phyloP scores from a whole-genome alignment of 805 yeast species.

The Phaffomyces opuntiae region DNA sequence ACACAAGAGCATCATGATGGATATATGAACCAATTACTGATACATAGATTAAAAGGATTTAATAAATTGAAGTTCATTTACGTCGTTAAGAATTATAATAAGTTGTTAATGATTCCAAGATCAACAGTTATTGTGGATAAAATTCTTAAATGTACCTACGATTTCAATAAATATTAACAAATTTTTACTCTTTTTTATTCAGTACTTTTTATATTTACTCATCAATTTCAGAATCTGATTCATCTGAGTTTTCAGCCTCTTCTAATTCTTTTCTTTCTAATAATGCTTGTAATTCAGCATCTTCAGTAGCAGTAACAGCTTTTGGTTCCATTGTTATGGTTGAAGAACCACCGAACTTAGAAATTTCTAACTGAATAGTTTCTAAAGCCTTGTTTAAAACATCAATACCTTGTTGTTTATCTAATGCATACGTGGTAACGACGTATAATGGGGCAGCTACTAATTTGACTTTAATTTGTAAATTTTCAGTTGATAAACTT shows the following conservation, averaged over 20 bases:
- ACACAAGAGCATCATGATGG: background rate
- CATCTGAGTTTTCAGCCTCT: conserved; percentile 77
- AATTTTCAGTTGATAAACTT: conserved; percentile 69
- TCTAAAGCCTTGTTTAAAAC: conserved; percentile 73
- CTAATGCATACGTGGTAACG: conserved; percentile 85
- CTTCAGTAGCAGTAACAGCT: conserved; percentile 98
- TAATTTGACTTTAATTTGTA: conserved; percentile 86
- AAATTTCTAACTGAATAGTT: conserved; percentile 63
- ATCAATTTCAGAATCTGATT: conserved; percentile 42
- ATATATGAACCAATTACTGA: background rate
- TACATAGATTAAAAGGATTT: background rate
- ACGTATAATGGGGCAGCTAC: conserved; percentile 98
- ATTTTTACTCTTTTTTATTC: no score
- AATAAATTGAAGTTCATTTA: background rate
- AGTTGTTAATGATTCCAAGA: background rate
- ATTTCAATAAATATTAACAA: no score
- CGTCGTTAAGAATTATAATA: background rate
- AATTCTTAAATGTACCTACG: no score
- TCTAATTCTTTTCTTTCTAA: conserved; percentile 89
- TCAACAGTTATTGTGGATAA: background rate
- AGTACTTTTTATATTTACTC: conserved; percentile 11
- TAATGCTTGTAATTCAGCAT: conserved; percentile 93
- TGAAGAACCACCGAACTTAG: conserved; percentile 74
- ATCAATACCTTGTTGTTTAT: conserved; percentile 83
- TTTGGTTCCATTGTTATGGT: conserved; percentile 96